Percentiles rank a stretch among this genome's conserved stretches.
Evolutionary conservation across 371 early-diverging fungal genomes (phyloP).

Genomic region (Rhizopus delemar): DNA sequence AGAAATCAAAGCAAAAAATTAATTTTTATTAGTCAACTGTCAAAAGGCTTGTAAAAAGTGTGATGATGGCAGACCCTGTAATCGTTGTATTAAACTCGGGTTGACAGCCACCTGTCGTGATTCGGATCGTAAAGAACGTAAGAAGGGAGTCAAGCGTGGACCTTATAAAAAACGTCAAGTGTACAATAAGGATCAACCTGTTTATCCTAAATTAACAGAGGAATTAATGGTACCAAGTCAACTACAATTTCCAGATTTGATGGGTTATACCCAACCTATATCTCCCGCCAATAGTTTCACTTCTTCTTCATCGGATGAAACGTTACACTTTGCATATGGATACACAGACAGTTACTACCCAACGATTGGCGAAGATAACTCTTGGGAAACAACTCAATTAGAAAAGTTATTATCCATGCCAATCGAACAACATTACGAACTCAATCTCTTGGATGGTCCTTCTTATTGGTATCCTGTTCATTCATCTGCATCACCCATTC

Average conservation of each 20-base stretch:
- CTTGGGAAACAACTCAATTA: background rate
- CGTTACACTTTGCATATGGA: constrained; percentile 26
- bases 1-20: background rate
- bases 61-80: constrained; percentile 85
- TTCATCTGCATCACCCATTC: background rate
- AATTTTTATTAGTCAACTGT: constrained; percentile 68
- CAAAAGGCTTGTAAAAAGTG: constrained; percentile 94
- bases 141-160: constrained; percentile 82
- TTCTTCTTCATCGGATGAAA: constrained; percentile 21
- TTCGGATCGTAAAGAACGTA: constrained; percentile 83
- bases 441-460: background rate
- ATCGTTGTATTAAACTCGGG: constrained; percentile 79
- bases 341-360: background rate
- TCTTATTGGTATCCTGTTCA: background rate
- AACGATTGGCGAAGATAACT: background rate
- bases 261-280: background rate
- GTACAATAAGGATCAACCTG: constrained; percentile 21
- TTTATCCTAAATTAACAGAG: constrained; percentile 27
- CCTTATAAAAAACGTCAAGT: constrained; percentile 69
- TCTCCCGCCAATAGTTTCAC: constrained; percentile 1
- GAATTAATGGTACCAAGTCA: constrained; percentile 16
- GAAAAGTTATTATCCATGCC: background rate
- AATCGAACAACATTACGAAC: background rate
- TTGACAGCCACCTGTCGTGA: constrained; percentile 74
- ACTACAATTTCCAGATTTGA: constrained; percentile 1